Evolutionary conservation across 495 filamentous ascomycete genomes (phyloP), one percentile per base, ranked within the genome.

Genomic region (Penicillium parvum): DNA sequence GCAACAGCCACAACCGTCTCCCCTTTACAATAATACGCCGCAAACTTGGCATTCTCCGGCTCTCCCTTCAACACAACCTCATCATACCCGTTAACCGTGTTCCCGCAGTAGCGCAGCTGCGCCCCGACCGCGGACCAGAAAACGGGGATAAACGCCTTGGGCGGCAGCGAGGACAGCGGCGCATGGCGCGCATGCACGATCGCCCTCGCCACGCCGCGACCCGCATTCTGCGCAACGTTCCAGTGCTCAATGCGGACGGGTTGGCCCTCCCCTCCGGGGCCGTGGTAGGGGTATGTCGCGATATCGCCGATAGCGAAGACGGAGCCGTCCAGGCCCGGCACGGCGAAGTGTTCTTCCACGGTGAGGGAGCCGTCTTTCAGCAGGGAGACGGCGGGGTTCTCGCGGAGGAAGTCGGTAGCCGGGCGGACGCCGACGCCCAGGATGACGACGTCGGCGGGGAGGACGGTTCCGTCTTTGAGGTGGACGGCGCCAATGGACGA

Each of bases 301-400:
- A 98, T 97, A 60, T 98, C 92, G 36, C 92, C 92, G 47, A 98
- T 83, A 27, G 92, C 92, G 58, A 86, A 97, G 39, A 96, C 91
- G 22, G n/a, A n/a, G n/a, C 58, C 53, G 37, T 83, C 74, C 1
- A 90, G 62, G 3, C 82, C 81, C 0, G 77, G 64, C 11, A 97
- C 84, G 20, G 77, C 72, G 65, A 91, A 96, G 41, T 77, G 65
- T 48, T 87, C 81, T 57, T 95, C 79, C 5, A 84, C 86, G 51
- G 73, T 77, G 33, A 98, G 40, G 5, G 87, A 92, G 9, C 88
- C 87, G 55, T 98, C 92, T 16, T 82, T 72, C 46, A 88, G 78
- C 0, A 96, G 77, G 12, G 74, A 55, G 22, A 95, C 54, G 7
- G 74, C 68, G 16, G 70, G 65, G 60, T 85, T 88, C n/a, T 80